Percentiles rank a stretch among this genome's conserved stretches.
phyloP scores from a whole-genome alignment of 768 basidiomycete species.

The Leccinum fibrillosum region DNA sequence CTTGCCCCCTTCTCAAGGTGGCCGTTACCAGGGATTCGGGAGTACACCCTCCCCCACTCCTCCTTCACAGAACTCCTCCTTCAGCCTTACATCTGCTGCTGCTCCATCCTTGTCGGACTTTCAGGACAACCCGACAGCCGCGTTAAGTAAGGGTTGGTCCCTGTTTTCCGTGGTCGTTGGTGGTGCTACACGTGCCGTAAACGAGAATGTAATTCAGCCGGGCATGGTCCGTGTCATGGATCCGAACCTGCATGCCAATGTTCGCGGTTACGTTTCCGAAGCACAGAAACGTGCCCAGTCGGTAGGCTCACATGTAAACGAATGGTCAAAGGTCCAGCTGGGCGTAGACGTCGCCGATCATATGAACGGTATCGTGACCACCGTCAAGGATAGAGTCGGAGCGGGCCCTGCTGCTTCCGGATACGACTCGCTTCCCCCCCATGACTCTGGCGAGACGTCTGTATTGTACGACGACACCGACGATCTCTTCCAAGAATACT shows the following conservation, averaged over 20 bases:
- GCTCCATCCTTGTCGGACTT: constrained; percentile 79
- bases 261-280: constrained; percentile 69
- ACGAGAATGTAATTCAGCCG: constrained; percentile 88
- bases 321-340: constrained; percentile 71
- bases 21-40: constrained; percentile 91
- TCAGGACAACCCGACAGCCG: constrained; percentile 81
- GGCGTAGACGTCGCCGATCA: constrained; percentile 86
- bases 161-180: constrained; percentile 84
- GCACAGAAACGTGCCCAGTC: constrained; percentile 62
- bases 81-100: constrained; percentile 70
- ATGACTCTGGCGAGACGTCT: constrained; percentile 54
- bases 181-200: constrained; percentile 75
- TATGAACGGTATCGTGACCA: constrained; percentile 66
- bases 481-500: constrained; percentile 51
- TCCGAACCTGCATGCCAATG: constrained; percentile 71
- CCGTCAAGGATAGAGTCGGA: constrained; percentile 55
- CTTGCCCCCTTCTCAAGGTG: constrained; percentile 91
- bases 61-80: constrained; percentile 30
- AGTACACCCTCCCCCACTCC: constrained; percentile 67
- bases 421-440: constrained; percentile 45
- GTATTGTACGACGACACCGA: constrained; percentile 58
- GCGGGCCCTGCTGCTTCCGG: constrained; percentile 54
- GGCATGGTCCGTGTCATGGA: constrained; percentile 79
- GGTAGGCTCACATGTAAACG: constrained; percentile 64
- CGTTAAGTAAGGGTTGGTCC: constrained; percentile 93